Conservation (phyloP, 106 monocot species). For the Chionographis japonica region DNA sequence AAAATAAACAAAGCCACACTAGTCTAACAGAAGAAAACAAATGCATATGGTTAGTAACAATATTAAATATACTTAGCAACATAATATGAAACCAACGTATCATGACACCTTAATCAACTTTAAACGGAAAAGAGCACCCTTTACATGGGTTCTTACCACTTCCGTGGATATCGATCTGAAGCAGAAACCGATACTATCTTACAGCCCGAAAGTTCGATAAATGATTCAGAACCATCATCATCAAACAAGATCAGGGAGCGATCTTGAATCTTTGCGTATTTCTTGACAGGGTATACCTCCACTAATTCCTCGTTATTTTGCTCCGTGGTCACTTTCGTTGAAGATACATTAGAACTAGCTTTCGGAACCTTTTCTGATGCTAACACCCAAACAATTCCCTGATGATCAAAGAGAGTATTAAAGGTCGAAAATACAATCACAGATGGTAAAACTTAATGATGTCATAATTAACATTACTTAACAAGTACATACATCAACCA, state of each 20-base stretch:
- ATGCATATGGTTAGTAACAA: too few relatives aligned
- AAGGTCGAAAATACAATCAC: too few relatives aligned
- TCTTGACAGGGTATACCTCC: constrained; percentile 40
- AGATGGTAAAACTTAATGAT: too few relatives aligned
- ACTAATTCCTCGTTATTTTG: constrained; percentile 25
- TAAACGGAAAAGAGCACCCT: too few relatives aligned
- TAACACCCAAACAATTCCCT: constrained; percentile 42
- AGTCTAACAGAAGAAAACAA: too few relatives aligned
- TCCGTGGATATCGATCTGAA: constrained; percentile 25
- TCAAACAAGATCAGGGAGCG: constrained; percentile 25
- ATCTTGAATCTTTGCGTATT: constrained; percentile 30
- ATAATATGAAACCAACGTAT: too few relatives aligned
- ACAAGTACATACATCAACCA: too few relatives aligned
- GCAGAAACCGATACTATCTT: constrained; percentile 30
- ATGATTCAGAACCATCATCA: constrained; percentile 22
- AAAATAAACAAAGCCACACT: too few relatives aligned
- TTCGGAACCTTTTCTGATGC: constrained; percentile 25
- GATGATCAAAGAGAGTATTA: constrained; percentile 5
- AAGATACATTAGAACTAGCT: constrained; percentile 10
- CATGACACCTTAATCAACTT: too few relatives aligned
- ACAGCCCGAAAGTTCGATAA: constrained; percentile 22
- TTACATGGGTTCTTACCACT: constrained; percentile 27
- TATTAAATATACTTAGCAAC: too few relatives aligned
- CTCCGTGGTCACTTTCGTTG: constrained; percentile 17
- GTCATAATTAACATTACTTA: too few relatives aligned